Conservation (phyloP, 441 rosid species). For the Populus trichocarpa region DNA sequence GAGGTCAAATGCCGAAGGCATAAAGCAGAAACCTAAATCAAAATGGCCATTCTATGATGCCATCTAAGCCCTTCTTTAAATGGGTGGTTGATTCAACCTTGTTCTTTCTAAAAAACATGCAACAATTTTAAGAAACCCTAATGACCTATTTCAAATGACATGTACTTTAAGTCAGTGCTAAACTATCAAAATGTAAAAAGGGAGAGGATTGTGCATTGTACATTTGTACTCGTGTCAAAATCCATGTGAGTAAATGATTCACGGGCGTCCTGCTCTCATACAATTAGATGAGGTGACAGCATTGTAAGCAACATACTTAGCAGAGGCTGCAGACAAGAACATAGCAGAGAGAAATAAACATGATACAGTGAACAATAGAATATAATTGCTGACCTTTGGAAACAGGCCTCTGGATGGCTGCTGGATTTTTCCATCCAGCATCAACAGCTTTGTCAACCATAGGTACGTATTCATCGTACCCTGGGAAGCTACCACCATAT, state of each 20-base stretch:
- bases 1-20: neutral
- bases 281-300: neutral
- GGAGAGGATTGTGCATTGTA: neutral
- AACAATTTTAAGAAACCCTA: neutral
- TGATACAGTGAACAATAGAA: neutral
- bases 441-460: constrained; percentile 98
- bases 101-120: neutral
- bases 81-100: neutral
- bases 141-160: neutral
- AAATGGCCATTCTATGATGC: neutral
- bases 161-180: neutral
- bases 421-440: constrained; percentile 75
- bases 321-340: neutral
- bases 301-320: neutral
- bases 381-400: constrained; percentile 54
- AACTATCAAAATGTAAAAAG: neutral
- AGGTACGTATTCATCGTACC: constrained; percentile 96
- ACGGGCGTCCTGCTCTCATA: neutral
- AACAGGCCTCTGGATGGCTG: constrained; percentile 44
- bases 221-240: neutral
- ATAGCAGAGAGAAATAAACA: neutral
- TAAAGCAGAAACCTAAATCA: neutral
- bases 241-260: neutral
- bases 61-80: neutral
- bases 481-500: constrained; percentile 64